Conservation (phyloP, 163 green algal species). For the Scenedesmus sp. region DNA sequence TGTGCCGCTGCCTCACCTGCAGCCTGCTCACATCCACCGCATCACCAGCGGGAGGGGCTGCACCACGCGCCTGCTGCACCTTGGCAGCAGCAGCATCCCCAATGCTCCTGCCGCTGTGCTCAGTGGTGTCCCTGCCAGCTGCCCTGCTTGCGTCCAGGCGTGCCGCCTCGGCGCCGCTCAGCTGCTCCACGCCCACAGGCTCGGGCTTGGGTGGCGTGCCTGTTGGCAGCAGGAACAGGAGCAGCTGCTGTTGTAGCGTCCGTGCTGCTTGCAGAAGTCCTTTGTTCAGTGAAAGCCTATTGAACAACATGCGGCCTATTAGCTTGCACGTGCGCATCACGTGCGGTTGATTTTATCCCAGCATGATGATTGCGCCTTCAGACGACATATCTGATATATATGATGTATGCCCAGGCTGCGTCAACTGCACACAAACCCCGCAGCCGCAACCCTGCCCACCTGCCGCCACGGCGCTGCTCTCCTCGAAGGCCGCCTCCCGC, state of each 20-base stretch:
- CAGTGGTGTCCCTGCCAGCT: not conserved
- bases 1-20: not conserved
- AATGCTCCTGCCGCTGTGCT: not conserved
- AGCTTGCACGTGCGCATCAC: too few relatives aligned
- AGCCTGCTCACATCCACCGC: not conserved
- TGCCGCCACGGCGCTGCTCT: constrained; percentile 22
- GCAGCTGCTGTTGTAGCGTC: not conserved
- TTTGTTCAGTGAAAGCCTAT: too few relatives aligned
- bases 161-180: constrained; percentile 3
- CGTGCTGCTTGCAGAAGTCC: not conserved
- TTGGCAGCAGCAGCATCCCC: not conserved
- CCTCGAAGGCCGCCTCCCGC: constrained; percentile 40
- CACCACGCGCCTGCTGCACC: constrained; percentile 1
- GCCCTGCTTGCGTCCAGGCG: not conserved
- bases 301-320: too few relatives aligned
- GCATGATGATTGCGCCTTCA: not conserved
- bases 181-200: constrained; percentile 34
- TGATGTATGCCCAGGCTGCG: not conserved
- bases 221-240: not conserved
- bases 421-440: not conserved
- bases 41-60: constrained; percentile 18
- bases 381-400: too few relatives aligned
- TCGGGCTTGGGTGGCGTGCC: constrained; percentile 2
- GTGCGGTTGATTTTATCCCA: too few relatives aligned
- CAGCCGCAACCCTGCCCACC: not conserved